Evolutionary conservation across 2,329 filamentous ascomycete species (phyloP), one percentile per base, ranked within the genome.

Genomic region (Aureobasidium subglaciale): DNA sequence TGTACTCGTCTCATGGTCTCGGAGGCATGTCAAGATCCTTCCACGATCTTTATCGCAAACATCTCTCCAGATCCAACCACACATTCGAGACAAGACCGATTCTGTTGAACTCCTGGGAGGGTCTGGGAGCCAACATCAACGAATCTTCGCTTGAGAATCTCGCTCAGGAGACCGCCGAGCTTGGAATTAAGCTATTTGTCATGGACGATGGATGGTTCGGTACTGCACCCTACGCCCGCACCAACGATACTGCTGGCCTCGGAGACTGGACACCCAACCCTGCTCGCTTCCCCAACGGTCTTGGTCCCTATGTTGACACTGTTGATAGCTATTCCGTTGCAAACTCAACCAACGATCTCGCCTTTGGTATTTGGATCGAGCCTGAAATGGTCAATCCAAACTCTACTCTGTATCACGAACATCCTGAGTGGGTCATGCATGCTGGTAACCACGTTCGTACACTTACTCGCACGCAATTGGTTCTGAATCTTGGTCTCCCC

Each of bases 181-280:
- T 86, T 1, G 83, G 83, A 1, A 75, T 80, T n/a, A 77, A 79
- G 59, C 74, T 86, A 0, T 82, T 86, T 41, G 83, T 86, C 0
- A 76, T 83, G 43, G 83, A 86, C 40, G 83, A 86, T 57, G 83
- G 83, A 3, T 86, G 83, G 83, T 86, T 86, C 45, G 83, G 83
- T 13, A 22, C 58, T 20, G 70, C 74, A n/a, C 71, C 84, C 32
- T 79, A 83, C 58, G 82, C 83, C 1, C 80, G 83, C 0, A 63
- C 78, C 20, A 75, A 77, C 30, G 83, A 85, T 60, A 71, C 73
- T 0, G 72, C 78, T 1, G 83, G 82, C 1, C 73, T 86, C 0
- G 83, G 83, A 5, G 83, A 86, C 68, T 86, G 83, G 83, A 70
- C 74, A 0, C 76, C 75, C 1, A 85, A 86, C 56, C 76, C 76